Evolutionary conservation across 257 asterid genomes (phyloP).

Genomic region (Primulina tabacum): DNA sequence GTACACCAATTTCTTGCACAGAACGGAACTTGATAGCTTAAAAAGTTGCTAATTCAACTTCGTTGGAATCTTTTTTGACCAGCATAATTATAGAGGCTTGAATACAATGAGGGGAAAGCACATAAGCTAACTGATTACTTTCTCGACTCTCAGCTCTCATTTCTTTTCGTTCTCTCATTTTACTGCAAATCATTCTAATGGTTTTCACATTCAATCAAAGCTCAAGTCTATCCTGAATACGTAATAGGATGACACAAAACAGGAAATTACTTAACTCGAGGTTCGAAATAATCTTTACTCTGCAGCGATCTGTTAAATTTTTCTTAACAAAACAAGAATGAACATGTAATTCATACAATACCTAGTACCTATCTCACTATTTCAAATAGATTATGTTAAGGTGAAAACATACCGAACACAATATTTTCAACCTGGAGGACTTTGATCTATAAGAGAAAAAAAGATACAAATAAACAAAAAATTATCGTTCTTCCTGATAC

Average conservation of each 20-base stretch:
- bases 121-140: not conserved
- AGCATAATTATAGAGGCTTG: not conserved
- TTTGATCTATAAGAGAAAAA: not conserved
- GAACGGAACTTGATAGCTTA: not conserved
- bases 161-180: not conserved
- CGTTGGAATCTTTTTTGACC: not conserved
- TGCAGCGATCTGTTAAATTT: not conserved
- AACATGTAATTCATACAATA: not conserved
- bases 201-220: not conserved
- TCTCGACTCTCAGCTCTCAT: not conserved
- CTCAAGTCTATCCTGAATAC: not conserved
- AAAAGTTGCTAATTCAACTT: too few species aligned
- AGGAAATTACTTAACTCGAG: not conserved
- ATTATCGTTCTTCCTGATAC: not conserved
- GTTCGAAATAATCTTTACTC: too few species aligned
- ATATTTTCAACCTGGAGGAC: too few species aligned
- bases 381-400: not conserved
- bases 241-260: not conserved
- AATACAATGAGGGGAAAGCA: not conserved
- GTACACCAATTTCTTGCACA: not conserved
- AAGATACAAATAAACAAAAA: not conserved
- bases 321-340: not conserved
- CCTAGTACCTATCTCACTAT: not conserved
- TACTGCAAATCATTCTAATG: not conserved
- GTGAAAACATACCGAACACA: not conserved